A percentile compares a stretch with the other conserved stretches of the same genome.
Conservation (phyloP, 2,329 filamentous ascomycete species). For the Teratosphaeria zuluensis region DNA sequence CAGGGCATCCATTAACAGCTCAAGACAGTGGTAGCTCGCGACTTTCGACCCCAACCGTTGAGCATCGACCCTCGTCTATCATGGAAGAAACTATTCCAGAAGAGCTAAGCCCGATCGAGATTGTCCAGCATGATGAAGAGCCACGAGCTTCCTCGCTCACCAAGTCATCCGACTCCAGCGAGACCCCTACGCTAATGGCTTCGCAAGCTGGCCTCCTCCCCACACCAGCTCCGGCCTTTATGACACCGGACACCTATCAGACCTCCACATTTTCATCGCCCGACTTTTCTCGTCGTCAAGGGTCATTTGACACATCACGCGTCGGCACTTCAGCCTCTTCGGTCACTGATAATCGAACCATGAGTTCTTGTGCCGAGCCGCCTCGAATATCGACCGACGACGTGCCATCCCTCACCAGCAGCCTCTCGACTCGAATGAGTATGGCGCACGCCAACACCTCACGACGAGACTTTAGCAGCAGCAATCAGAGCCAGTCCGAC, state of each 20-base stretch:
- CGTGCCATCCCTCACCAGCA: slow-evolving; percentile 65
- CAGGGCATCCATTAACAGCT: slow-evolving; percentile 11
- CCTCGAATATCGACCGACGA: slow-evolving; percentile 62
- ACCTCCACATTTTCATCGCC: slow-evolving; percentile 54
- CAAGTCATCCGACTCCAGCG: slow-evolving; percentile 42
- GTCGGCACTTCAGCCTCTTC: slow-evolving; percentile 70
- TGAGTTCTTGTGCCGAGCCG: slow-evolving; percentile 62
- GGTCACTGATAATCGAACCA: slow-evolving; percentile 58
- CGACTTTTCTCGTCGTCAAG: slow-evolving; percentile 51
- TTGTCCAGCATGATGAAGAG: slow-evolving; percentile 39
- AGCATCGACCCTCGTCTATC: slow-evolving; percentile 20
- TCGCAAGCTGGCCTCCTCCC: slow-evolving; percentile 29
- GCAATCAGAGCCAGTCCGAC: slow-evolving; percentile 31
- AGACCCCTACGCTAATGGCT: slow-evolving; percentile 26
- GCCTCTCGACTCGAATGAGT: slow-evolving; percentile 64
- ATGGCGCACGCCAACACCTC: slow-evolving; percentile 46
- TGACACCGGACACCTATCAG: slow-evolving; percentile 56
- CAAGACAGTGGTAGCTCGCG: slow-evolving; percentile 10
- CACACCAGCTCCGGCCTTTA: slow-evolving; percentile 39
- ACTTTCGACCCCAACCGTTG: slow-evolving; percentile 16
- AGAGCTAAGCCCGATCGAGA: slow-evolving; percentile 30
- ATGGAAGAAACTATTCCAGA: slow-evolving; percentile 27
- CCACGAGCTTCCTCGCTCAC: slow-evolving; percentile 39
- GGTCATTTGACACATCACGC: slow-evolving; percentile 58
- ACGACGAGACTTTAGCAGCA: slow-evolving; percentile 22